Evolutionary conservation across 495 filamentous ascomycete genomes (phyloP), one percentile per base, ranked within the genome.

Genomic region (Penicillium fimorum): DNA sequence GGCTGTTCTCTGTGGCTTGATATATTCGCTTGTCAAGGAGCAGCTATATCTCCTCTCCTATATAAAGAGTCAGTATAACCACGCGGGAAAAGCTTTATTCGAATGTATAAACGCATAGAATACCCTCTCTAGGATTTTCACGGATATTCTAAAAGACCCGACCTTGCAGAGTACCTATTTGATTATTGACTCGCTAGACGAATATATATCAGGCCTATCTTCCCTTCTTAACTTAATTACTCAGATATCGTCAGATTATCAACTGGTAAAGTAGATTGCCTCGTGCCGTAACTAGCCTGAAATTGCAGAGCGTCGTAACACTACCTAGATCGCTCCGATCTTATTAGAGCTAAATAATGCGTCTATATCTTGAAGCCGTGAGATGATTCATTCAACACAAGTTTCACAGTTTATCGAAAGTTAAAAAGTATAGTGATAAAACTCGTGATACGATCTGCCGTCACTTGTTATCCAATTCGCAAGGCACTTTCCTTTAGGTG

Each of bases 101-200:
- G 64, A 66, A 48, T 74, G 64, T 55, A 17, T 59, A 1, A 75
- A 74, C 56, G 63, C 70, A 24, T 74, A 64, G 57, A 32, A 65
- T 42, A 55, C 66, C 6, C 47, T 79, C 10, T 64, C 24, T 0
- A 49, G 49, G n/a, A 67, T 70, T 35, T 68, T 79, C 35, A 48
- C 13, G 3, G 59, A 65, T 44, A 76, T 79, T 17, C 30, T 79
- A n/a, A 24, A 59, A 38, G 70, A 77, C 49, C 41, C 52, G n/a
- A 5, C 17, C n/a, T 46, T 75, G 35, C 49, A 48, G 1, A 60
- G 22, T 1, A 65, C 62, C 5, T 76, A 74, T 51, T 50, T 78
- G 50, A 53, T 82, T 1, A 65, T 82, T 41, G 77, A 83, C 60
- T 75, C 75, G 2, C 70, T 82, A 2, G 76, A 81, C 56, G 78